phyloP scores from a whole-genome alignment of 805 yeast species.

The Starmerella asiatica region DNA sequence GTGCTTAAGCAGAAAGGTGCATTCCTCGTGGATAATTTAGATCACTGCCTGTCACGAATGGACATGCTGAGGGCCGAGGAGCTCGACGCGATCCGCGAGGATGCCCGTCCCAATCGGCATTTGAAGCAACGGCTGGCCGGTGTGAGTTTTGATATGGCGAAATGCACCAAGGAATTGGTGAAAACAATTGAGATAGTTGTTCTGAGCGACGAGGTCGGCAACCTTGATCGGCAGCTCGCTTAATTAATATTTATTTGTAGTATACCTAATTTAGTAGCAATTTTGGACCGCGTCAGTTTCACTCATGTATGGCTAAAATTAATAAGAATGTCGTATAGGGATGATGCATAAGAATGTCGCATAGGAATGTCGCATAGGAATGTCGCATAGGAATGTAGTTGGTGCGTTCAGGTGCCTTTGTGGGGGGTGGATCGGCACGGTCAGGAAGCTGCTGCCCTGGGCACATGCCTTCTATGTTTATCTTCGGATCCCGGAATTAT shows the following conservation, averaged over 20 bases:
- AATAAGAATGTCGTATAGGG: neutral
- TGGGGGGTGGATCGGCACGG: too few relatives aligned
- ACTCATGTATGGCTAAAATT: neutral
- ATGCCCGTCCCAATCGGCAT: slow-evolving; percentile 54
- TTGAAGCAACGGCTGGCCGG: slow-evolving; percentile 92
- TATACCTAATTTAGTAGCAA: neutral
- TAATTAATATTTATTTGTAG: neutral
- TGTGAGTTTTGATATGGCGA: slow-evolving; percentile 89
- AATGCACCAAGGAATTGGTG: slow-evolving; percentile 88
- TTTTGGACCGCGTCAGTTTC: neutral
- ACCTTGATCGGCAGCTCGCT: slow-evolving; percentile 45
- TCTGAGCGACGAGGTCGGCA: slow-evolving; percentile 70
- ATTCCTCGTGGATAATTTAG: slow-evolving; percentile 78
- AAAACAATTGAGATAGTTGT: slow-evolving; percentile 93
- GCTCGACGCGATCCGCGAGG: slow-evolving; percentile 25
- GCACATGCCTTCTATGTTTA: too few relatives aligned
- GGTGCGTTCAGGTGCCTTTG: too few relatives aligned
- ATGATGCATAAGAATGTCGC: too few relatives aligned
- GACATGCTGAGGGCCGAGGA: slow-evolving; percentile 42
- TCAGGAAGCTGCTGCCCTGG: too few relatives aligned
- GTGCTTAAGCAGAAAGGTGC: slow-evolving; percentile 79
- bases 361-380: too few relatives aligned
- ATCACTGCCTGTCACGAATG: slow-evolving; percentile 79
- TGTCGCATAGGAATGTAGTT: too few relatives aligned
- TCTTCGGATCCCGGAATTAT: too few relatives aligned